Base-by-base conservation (phyloP, 2,329 filamentous ascomycete genomes). In the Xylaria sp. region DNA sequence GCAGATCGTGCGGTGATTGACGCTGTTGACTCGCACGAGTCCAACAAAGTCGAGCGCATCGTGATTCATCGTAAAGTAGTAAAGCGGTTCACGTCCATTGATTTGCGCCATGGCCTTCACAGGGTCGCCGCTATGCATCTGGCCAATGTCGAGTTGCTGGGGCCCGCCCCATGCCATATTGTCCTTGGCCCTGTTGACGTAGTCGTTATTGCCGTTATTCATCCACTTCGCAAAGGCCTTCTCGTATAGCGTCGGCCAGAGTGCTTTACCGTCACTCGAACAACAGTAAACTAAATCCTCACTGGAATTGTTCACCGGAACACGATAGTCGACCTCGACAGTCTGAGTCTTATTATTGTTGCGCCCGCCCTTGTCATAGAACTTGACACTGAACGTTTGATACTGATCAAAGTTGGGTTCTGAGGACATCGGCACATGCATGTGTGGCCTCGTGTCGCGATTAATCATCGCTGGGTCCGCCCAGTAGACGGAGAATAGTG, bases 171-270 rank as follows among this genome's bases (percentile, higher is more conserved):
- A 35, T 65, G 42, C 56, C 51, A 13, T 46, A 39, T 10, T 10
- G 13, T 10, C 47, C 35, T 44, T 39, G 16, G n/a, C 4, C 19
- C 8, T 2, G 37, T 49, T 30, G 34, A 23, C 10, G 39, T 34
- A 42, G 57, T 63, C 42, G 34, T 53, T 39, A 39, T 59, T 51
- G 63, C 60, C 60, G 18, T 63, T 62, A 9, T 68, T 72, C 63
- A 77, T 70, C 77, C 77, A 79, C 68, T 76, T 76, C 65, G 77
- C 70, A 59, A 78, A 79, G 11, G 76, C 77, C 73, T 79, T 79
- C 71, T 79, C 77, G 68, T 79, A 79, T 50, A 79, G 70, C 30
- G 73, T 69, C 1, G 77, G 76, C 77, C 76, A 79, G 60, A 78
- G 72, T 63, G 77, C 75, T 59, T 71, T 70, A 11, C 72, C 72